phyloP scores from a whole-genome alignment of 257 asterid species.

The Anisodus acutangulus region DNA sequence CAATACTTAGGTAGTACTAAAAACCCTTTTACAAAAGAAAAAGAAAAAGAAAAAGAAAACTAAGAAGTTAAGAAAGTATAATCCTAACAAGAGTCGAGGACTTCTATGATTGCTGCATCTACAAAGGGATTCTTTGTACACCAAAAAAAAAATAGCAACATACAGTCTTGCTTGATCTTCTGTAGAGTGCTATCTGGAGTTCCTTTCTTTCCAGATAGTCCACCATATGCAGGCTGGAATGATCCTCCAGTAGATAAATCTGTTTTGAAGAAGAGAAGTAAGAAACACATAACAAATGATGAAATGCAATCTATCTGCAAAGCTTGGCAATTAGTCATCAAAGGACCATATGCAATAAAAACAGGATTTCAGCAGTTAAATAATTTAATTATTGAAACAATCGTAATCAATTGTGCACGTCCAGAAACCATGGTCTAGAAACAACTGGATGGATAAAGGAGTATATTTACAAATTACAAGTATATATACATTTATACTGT shows the following conservation, averaged over 20 bases:
- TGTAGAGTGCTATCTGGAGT: too few relatives aligned
- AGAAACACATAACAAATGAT: not conserved
- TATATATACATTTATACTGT: not conserved
- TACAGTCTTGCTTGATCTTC: too few relatives aligned
- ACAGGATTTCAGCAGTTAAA: not conserved
- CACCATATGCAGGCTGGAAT: too few relatives aligned
- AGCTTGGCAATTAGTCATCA: not conserved
- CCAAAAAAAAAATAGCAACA: too few relatives aligned
- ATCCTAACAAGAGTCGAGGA: too few relatives aligned
- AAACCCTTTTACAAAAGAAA: too few relatives aligned
- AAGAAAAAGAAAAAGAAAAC: too few relatives aligned
- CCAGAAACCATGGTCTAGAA: conserved; percentile 16
- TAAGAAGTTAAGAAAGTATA: too few relatives aligned
- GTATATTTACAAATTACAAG: not conserved
- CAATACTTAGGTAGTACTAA: too few relatives aligned
- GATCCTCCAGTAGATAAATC: not conserved
- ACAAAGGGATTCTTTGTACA: too few relatives aligned
- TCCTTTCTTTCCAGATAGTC: too few relatives aligned
- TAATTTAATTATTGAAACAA: not conserved
- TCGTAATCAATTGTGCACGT: conserved; percentile 10
- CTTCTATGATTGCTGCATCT: too few relatives aligned
- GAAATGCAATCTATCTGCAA: conserved; percentile 10
- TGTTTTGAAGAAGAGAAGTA: not conserved
- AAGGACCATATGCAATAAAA: not conserved
- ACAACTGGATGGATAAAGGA: not conserved